Base-by-base conservation (phyloP, 371 early-diverging fungal genomes). In the Mortierella sp. region DNA sequence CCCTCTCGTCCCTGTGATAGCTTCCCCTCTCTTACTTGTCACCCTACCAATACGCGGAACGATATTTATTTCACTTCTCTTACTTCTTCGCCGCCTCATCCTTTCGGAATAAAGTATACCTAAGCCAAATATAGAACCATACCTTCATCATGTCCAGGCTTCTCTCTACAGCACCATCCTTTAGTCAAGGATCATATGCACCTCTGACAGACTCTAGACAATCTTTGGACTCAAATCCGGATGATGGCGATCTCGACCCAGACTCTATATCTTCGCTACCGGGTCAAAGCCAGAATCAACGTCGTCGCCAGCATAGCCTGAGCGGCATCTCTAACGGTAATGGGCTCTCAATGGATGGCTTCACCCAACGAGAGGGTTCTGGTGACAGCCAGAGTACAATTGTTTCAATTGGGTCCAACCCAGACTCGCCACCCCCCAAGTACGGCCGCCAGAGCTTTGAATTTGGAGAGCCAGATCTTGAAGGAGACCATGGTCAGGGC, bases 101-200 rank as follows among this genome's bases (percentile, higher is more conserved):
- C 8, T 57, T 41, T 47, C 67, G n/a, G 40, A 40, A 13, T 32
- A 32, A 43, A 32, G 11, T 55, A 53, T 28, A 16, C 55, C 38
- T 33, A 11, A 21, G 21, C 10, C 38, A 36, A 63, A 43, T 4
- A 28, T 24, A 43, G 48, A 32, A 53, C 16, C 28, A 52, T 5
- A 59, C 9, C 28, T 13, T 50, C 65, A 24, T 55, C 70, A 81
- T 81, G 82, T 81, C 82, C 58, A 64, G 66, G 36, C 69, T 81
- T 24, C 65, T 75, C 48, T 71, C 82, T 13, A 76, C 82, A 53
- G 32, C 76, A 40, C 68, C 80, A n/a, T 69, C 75, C 55, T 81
- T 68, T 65, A 57, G 61, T 13, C 82, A 81, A 58, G 66, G 74
- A 3, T 52, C 82, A 2, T 81, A 81, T 58, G 61, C 63, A 19